Evolutionary conservation across 768 basidiomycete genomes (phyloP).

Genomic region (Leucosporidium yakuticum): DNA sequence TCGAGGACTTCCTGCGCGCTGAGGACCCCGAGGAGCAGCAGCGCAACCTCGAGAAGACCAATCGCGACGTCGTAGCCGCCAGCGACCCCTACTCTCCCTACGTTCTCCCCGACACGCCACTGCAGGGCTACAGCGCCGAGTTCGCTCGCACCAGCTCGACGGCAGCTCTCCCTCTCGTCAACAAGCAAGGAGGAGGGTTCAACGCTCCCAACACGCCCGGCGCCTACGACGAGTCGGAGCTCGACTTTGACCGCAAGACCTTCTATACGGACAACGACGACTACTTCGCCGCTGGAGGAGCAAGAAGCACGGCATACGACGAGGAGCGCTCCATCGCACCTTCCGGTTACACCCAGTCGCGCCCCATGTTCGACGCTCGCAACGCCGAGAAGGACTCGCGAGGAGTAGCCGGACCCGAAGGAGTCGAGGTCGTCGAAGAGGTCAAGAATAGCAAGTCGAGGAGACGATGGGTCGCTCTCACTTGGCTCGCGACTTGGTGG

Average conservation of each 20-base stretch:
- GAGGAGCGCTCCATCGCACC: slow-evolving; percentile 29
- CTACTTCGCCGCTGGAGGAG: slow-evolving; percentile 8
- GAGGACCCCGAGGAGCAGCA: slow-evolving; percentile 81
- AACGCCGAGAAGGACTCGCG: slow-evolving; percentile 17
- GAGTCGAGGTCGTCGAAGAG: slow-evolving; percentile 55
- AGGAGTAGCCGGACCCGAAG: slow-evolving; percentile 1
- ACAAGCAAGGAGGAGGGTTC: slow-evolving; percentile 61
- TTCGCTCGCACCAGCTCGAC: slow-evolving; percentile 49
- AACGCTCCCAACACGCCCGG: slow-evolving; percentile 51
- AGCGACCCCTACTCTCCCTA: slow-evolving; percentile 44
- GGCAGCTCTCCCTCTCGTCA: slow-evolving; percentile 74
- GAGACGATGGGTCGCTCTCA: slow-evolving; percentile 77
- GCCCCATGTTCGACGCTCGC: slow-evolving; percentile 30
- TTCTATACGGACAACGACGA: slow-evolving; percentile 25
- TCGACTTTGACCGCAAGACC: slow-evolving; percentile 52
- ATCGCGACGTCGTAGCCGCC: slow-evolving; percentile 51
- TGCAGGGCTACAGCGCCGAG: slow-evolving; percentile 24
- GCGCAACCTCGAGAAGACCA: slow-evolving; percentile 65
- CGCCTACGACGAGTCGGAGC: slow-evolving; percentile 60
- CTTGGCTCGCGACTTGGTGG: slow-evolving; percentile 90
- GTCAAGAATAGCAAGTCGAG: slow-evolving; percentile 74
- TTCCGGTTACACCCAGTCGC: slow-evolving; percentile 12
- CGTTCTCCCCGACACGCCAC: slow-evolving; percentile 7
- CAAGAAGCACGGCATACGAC: slow-evolving; percentile 10
- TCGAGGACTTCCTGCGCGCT: slow-evolving; percentile 80